Evolutionary conservation across 2,329 filamentous ascomycete species (phyloP).

Genomic region (Fusarium tjaetaba): DNA sequence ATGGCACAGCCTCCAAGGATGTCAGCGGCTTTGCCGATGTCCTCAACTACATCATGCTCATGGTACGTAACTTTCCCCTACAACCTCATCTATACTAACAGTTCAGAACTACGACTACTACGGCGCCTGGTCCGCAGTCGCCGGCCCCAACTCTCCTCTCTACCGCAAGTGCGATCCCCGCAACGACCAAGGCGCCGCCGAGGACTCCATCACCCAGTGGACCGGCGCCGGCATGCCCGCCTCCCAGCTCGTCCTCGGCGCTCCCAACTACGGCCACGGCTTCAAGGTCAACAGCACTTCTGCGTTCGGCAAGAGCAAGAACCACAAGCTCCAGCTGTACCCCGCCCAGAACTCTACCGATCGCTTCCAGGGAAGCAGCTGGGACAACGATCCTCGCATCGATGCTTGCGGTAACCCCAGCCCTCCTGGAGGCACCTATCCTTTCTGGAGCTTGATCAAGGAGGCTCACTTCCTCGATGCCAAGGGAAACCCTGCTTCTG

Average conservation of each 20-base stretch:
- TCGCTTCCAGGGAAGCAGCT: slow-evolving; percentile 38
- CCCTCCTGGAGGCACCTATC: slow-evolving; percentile 31
- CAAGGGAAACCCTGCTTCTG: slow-evolving; percentile 22
- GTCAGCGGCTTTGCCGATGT: slow-evolving; percentile 29
- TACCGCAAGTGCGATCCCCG: slow-evolving; percentile 19
- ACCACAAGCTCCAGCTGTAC: slow-evolving; percentile 20
- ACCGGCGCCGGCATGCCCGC: slow-evolving; percentile 24
- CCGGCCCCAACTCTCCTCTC: slow-evolving; percentile 29
- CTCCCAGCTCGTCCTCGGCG: slow-evolving; percentile 27
- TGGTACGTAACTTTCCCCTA: not conserved
- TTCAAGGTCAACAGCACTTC: slow-evolving; percentile 31
- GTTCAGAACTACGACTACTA: slow-evolving; percentile 33
- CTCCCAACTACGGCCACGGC: slow-evolving; percentile 31
- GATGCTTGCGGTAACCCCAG: slow-evolving; percentile 29
- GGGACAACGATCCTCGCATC: slow-evolving; percentile 26
- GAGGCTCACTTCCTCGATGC: slow-evolving; percentile 28
- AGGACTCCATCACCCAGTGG: slow-evolving; percentile 25
- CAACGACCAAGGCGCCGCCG: slow-evolving; percentile 28
- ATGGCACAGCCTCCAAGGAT: slow-evolving; percentile 17
- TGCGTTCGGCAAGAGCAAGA: not conserved
- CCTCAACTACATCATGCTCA: slow-evolving; percentile 37
- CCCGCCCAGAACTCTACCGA: slow-evolving; percentile 30
- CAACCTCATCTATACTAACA: not conserved
- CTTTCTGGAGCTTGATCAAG: slow-evolving; percentile 37
- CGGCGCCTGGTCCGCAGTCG: slow-evolving; percentile 27